A percentile compares a stretch with the other conserved stretches of the same genome.
Conservation (phyloP, 805 yeast genomes). For the Metschnikowia koreensis region DNA sequence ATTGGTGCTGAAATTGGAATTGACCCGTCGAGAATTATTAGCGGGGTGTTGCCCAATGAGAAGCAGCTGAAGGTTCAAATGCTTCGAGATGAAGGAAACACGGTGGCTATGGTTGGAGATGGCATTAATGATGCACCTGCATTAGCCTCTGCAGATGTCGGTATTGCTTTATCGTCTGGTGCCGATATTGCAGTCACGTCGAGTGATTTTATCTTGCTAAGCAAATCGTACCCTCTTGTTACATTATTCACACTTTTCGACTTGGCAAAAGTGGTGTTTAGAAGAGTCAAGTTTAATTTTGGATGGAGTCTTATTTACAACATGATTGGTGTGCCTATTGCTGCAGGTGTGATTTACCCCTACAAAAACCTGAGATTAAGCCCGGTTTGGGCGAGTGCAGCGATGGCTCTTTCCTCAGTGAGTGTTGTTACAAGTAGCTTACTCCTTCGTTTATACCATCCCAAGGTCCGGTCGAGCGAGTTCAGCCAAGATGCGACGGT, state of each 20-base stretch:
- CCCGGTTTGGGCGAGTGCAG: slow-evolving; percentile 68
- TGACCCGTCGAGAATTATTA: slow-evolving; percentile 46
- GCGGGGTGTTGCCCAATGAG: slow-evolving; percentile 72
- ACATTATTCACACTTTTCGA: slow-evolving; percentile 56
- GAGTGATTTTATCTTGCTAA: slow-evolving; percentile 66
- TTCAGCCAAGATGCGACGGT: neutral
- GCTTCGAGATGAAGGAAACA: slow-evolving; percentile 42
- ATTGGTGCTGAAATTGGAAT: slow-evolving; percentile 66
- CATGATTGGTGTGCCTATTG: slow-evolving; percentile 57
- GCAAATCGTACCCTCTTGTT: slow-evolving; percentile 50
- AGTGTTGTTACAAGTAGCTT: slow-evolving; percentile 59
- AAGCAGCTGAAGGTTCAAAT: slow-evolving; percentile 59
- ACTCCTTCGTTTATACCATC: slow-evolving; percentile 47
- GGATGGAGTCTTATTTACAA: slow-evolving; percentile 61
- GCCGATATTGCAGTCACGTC: slow-evolving; percentile 74
- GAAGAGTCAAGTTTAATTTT: slow-evolving; percentile 55
- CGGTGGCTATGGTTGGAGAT: slow-evolving; percentile 75
- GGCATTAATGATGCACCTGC: slow-evolving; percentile 87
- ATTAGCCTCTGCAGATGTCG: slow-evolving; percentile 69
- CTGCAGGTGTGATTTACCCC: slow-evolving; percentile 67
- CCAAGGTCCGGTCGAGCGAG: slow-evolving; percentile 25
- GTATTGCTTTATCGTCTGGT: slow-evolving; percentile 73
- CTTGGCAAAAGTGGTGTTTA: slow-evolving; percentile 48
- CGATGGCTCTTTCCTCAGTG: slow-evolving; percentile 60
- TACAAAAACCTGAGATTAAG: slow-evolving; percentile 50